These are phyloP conservation scores for Pichia pseudocactophila DNA, from an alignment of 805 yeast species.

Conservation along the genomic window DNA sequence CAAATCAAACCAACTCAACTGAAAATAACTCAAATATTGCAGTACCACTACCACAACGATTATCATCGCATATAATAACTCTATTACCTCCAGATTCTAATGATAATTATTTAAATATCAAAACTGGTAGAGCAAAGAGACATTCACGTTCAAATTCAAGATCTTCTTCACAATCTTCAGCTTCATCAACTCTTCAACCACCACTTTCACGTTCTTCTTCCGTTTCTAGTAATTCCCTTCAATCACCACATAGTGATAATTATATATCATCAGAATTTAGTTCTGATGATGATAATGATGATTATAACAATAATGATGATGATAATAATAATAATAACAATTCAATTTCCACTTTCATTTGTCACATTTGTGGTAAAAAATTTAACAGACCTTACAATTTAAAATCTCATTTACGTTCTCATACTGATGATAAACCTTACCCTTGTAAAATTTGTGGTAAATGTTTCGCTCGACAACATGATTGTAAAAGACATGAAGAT, in stretches of 20 bases:
- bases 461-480: conserved; percentile 76
- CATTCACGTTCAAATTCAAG: conserved; percentile 6
- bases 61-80: not conserved
- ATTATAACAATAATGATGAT: conserved; percentile 15
- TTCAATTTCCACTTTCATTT: conserved; percentile 54
- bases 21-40: not conserved
- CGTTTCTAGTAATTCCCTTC: not conserved
- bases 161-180: conserved; percentile 1
- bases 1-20: conserved; percentile 1
- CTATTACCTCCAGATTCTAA: conserved; percentile 14
- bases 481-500: conserved; percentile 66
- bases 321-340: conserved; percentile 22
- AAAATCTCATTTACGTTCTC: conserved; percentile 86
- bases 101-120: conserved; percentile 24
- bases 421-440: conserved; percentile 75
- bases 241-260: not conserved
- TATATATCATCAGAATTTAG: not conserved
- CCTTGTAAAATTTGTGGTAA: conserved; percentile 67
- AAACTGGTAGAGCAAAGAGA: conserved; percentile 18
- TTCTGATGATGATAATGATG: conserved; percentile 10
- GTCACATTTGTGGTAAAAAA: conserved; percentile 75
- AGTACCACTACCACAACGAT: not conserved
- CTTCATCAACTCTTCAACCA: not conserved
- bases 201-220: conserved; percentile 6
- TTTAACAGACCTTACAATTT: conserved; percentile 91